Evolutionary conservation across 1,139 yeast genomes (phyloP).

Genomic region (Casaregolazyma suthepensis): DNA sequence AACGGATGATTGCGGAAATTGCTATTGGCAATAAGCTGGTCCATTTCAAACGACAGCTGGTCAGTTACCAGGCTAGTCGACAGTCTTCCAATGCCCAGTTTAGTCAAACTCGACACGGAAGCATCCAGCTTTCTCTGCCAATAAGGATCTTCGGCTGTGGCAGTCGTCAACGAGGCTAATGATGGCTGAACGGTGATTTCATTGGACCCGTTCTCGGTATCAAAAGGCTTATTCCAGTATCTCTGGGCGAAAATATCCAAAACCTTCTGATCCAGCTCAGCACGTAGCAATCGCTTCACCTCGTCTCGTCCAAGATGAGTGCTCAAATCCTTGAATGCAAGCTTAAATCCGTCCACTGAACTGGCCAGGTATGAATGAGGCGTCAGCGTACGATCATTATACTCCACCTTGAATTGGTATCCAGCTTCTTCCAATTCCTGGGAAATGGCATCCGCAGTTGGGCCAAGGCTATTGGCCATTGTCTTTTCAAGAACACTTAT

Average conservation of each 20-base stretch:
- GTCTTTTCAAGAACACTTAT: conserved; percentile 84
- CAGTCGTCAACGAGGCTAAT: conserved; percentile 45
- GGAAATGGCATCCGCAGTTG: conserved; percentile 79
- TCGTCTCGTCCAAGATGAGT: conserved; percentile 79
- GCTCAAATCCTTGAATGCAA: conserved; percentile 81
- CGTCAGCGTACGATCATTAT: conserved; percentile 87
- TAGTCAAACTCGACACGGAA: conserved; percentile 77
- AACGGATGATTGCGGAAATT: conserved; percentile 77
- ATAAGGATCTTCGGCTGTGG: conserved; percentile 62
- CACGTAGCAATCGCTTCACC: conserved; percentile 68
- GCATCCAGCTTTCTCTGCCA: conserved; percentile 89
- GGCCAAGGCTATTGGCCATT: conserved; percentile 83
- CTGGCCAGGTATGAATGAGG: conserved; percentile 93
- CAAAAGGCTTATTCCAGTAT: conserved; percentile 75
- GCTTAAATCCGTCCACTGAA: conserved; percentile 79
- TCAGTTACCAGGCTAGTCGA: conserved; percentile 79
- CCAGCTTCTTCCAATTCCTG: conserved; percentile 91
- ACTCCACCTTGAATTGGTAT: conserved; percentile 91
- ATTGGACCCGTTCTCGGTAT: not conserved
- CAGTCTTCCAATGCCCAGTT: conserved; percentile 86
- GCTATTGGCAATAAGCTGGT: conserved; percentile 63
- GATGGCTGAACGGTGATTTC: conserved; percentile 40
- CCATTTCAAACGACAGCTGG: conserved; percentile 71
- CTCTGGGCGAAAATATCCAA: conserved; percentile 80
- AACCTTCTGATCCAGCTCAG: conserved; percentile 83